Evolutionary conservation across 2,329 filamentous ascomycete genomes (phyloP), one percentile per base, ranked within the genome.

Genomic region (Biscogniauxia marginata): DNA sequence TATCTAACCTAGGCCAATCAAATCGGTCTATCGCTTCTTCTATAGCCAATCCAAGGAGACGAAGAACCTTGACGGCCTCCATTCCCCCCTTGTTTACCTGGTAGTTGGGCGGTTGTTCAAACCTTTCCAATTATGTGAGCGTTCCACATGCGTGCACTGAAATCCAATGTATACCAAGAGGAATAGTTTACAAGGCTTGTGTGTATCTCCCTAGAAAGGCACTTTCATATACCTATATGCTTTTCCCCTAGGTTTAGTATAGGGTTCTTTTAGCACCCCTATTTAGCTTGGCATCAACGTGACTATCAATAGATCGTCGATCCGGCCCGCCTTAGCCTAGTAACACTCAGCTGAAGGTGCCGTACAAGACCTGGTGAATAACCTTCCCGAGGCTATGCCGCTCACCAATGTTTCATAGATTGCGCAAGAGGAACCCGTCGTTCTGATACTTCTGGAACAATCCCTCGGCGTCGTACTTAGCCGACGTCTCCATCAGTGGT

Each of bases 371-470:
- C 30, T 13, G 30, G 9, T 3, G 5, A 13, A 13, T 7, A 34
- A 8, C 9, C 11, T 11, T 34, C 11, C 5, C n/a, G n/a, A 13
- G 30, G 30, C 4, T 34, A 11, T 34, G 30, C 6, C 11, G 24
- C 24, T 11, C 30, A 13, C 5, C 11, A 34, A 6, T 34, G 3
- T 9, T 39, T 39, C 30, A 39, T 11, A 39, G 30, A 39, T 39
- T 39, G 13, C 30, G 30, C 13, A 39, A 6, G 30, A 39, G 20
- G 55, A 52, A 46, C 7, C 50, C 50, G 18, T 46, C 43, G 34
- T 46, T 46, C 43, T 52, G 50, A n/a, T 46, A 24, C 8, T 23
- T 20, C 20, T 52, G 50, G 50, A 52, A 52, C 8, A 52, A 7
- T 8, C 34, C 22, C 8, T 46, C 30, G 7, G 34, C 18, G 24